Percentiles rank a stretch among this genome's conserved stretches.
These are phyloP conservation scores for Myriosclerotinia scirpicola DNA, from an alignment of 2,329 filamentous ascomycete genomes.

Conservation along the genomic window DNA sequence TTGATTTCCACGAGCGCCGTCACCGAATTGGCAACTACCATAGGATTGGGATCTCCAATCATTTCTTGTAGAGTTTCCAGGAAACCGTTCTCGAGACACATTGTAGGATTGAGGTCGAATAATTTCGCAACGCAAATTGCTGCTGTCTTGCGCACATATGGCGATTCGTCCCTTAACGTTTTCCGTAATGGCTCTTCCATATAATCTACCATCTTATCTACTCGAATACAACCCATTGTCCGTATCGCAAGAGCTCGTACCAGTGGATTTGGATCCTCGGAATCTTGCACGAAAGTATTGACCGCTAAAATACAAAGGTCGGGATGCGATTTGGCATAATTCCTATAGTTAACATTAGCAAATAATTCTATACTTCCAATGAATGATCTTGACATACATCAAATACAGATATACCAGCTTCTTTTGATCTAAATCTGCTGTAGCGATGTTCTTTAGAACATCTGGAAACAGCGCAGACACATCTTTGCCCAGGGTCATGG, in stretches of 20 bases:
- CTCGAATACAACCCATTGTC: conserved; percentile 97
- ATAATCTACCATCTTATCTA: conserved; percentile 99
- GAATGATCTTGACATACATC: conserved; percentile 59
- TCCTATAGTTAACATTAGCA: conserved; percentile 57
- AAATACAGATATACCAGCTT: conserved; percentile 98
- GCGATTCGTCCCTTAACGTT: conserved; percentile 93
- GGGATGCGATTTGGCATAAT: conserved; percentile 98
- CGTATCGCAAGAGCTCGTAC: conserved; percentile 92
- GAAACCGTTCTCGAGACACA: conserved; percentile 97
- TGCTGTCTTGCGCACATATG: conserved; percentile 96
- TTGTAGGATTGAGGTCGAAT: conserved; percentile 86
- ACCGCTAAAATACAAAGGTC: conserved; percentile 98
- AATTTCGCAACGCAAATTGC: conserved; percentile 98
- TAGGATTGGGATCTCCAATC: conserved; percentile 96
- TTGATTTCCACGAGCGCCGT: conserved; percentile 89
- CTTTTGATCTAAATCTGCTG: conserved; percentile 92
- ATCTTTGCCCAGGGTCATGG: conserved; percentile 98
- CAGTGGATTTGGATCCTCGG: conserved; percentile 95
- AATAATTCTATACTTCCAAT: neutral
- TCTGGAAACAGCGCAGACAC: conserved; percentile 96
- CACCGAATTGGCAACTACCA: conserved; percentile 98
- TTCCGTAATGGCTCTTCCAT: conserved; percentile 98
- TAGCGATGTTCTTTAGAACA: conserved; percentile 98
- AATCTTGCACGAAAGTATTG: conserved; percentile 98
- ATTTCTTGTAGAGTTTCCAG: conserved; percentile 90